Evolutionary conservation across 495 filamentous ascomycete genomes (phyloP).

Genomic region (Hyaloscypha variabilis): DNA sequence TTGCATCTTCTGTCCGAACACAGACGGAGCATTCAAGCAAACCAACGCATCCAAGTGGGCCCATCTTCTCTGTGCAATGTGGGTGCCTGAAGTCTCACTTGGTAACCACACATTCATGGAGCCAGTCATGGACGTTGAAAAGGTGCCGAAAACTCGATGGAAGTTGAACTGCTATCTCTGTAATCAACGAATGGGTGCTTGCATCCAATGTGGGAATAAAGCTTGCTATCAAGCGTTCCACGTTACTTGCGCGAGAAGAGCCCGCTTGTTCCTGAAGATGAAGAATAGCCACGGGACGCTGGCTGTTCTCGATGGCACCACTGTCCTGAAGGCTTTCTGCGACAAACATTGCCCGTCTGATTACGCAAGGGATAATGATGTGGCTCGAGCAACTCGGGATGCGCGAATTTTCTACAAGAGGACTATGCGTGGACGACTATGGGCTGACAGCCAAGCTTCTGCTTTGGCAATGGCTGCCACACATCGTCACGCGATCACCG

Average conservation of each 20-base stretch:
- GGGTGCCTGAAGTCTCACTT: constrained; percentile 95
- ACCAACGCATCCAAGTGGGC: constrained; percentile 95
- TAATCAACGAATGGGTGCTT: constrained; percentile 95
- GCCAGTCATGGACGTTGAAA: constrained; percentile 95
- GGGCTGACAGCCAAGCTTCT: constrained; percentile 88
- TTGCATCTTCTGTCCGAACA: constrained; percentile 98
- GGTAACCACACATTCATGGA: constrained; percentile 99
- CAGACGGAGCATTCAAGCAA: constrained; percentile 97
- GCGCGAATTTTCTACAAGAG: constrained; percentile 78
- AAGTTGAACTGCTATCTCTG: constrained; percentile 96
- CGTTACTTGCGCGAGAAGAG: constrained; percentile 90
- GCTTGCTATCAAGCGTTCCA: constrained; percentile 98
- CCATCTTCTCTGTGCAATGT: constrained; percentile 94
- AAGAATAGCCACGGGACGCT: constrained; percentile 82
- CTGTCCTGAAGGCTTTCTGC: constrained; percentile 88
- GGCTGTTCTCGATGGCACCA: constrained; percentile 81
- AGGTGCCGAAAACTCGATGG: constrained; percentile 92
- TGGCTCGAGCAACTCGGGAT: constrained; percentile 48
- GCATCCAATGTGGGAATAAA: constrained; percentile 98
- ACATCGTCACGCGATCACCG: constrained; percentile 60
- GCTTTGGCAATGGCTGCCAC: constrained; percentile 77
- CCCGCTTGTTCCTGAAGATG: constrained; percentile 93
- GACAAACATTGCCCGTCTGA: constrained; percentile 93
- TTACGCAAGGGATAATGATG: constrained; percentile 84
- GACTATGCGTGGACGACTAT: constrained; percentile 81